phyloP scores from a whole-genome alignment of 1,284 basidiomycete genomes.

The Baeospora myosura region DNA sequence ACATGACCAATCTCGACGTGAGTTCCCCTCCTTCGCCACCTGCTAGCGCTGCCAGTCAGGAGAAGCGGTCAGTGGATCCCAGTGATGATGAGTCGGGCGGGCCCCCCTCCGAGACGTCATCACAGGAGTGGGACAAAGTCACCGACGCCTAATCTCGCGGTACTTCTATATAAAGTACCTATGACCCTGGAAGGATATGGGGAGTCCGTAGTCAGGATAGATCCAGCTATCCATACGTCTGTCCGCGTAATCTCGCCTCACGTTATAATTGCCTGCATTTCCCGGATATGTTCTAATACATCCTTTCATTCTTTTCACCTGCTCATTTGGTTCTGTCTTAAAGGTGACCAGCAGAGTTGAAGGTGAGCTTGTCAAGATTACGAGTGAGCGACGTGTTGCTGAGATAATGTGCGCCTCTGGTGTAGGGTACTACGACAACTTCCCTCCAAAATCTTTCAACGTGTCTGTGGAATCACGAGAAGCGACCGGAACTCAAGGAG shows the following conservation, averaged over 20 bases:
- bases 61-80: too few relatives aligned
- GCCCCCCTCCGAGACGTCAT: constrained; percentile 68
- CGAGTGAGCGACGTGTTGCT: constrained; percentile 21
- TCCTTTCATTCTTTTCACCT: constrained; percentile 28
- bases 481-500: constrained; percentile 25
- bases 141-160: constrained; percentile 58
- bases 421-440: constrained; percentile 67
- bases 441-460: constrained; percentile 65
- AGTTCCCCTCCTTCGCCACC: constrained; percentile 50
- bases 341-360: constrained; percentile 62
- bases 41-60: constrained; percentile 20
- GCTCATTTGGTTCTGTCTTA: constrained; percentile 20
- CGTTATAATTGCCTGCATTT: constrained; percentile 22
- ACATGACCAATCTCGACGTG: constrained; percentile 84
- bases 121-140: constrained; percentile 80
- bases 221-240: constrained; percentile 13
- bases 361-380: constrained; percentile 53
- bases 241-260: constrained; percentile 18
- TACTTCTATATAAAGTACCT: constrained; percentile 24
- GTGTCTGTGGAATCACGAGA: constrained; percentile 48
- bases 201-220: constrained; percentile 9
- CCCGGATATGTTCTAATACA: constrained; percentile 58
- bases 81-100: constrained; percentile 51
- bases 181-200: constrained; percentile 3
- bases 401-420: constrained; percentile 14